Percentiles rank a stretch among this genome's conserved stretches.
These are phyloP conservation scores for Trichoderma harzianum DNA, from an alignment of 2,329 filamentous ascomycete species.

Conservation along the genomic window DNA sequence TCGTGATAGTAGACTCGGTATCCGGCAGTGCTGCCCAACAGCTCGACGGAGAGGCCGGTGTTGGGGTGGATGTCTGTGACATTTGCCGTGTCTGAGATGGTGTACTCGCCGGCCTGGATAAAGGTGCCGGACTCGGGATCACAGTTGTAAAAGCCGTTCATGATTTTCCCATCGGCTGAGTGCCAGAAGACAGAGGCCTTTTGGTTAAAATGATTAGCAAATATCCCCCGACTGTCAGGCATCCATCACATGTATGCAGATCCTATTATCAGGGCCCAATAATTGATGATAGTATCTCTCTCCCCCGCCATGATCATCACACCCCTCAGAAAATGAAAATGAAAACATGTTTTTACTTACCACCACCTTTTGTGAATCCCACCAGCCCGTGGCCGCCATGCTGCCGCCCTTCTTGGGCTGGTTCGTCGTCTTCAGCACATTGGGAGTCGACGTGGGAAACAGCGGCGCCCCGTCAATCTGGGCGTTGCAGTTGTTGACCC, in stretches of 20 bases:
- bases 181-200: constrained; percentile 13
- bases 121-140: not conserved
- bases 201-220: not conserved
- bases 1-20: constrained; percentile 10
- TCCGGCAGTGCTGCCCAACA: constrained; percentile 7
- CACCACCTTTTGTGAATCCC: not conserved
- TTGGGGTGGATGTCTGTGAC: not conserved
- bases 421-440: not conserved
- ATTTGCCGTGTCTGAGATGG: not conserved
- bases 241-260: not conserved
- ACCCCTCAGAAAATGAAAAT: not conserved
- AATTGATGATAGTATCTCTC: not conserved
- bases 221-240: not conserved
- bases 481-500: not conserved
- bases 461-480: not conserved
- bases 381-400: constrained; percentile 9
- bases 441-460: not conserved
- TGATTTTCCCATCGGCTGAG: not conserved
- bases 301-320: not conserved
- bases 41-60: not conserved
- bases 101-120: not conserved
- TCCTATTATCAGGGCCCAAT: not conserved
- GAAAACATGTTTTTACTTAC: not conserved
- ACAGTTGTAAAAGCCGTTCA: constrained; percentile 6
- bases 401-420: not conserved